These are phyloP conservation scores for Solanum chacoense DNA, from an alignment of 305 asterid genomes.

Conservation along the genomic window DNA sequence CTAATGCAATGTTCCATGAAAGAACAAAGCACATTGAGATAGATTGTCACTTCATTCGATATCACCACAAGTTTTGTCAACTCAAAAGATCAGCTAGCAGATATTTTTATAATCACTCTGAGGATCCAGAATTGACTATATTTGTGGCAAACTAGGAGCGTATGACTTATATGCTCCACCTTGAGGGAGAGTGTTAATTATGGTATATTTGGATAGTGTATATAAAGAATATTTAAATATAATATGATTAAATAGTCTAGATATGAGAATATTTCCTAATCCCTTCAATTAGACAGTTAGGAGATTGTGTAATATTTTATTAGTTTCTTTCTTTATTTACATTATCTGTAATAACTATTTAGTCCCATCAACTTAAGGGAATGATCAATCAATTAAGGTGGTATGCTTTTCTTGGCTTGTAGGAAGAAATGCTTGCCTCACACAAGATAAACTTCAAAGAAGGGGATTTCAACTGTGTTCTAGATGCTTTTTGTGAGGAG, in stretches of 20 bases:
- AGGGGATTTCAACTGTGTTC: neutral
- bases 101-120: neutral
- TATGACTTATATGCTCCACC: neutral
- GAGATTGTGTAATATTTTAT: neutral
- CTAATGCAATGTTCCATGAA: neutral
- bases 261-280: neutral
- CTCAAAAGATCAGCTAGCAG: neutral
- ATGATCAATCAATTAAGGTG: neutral
- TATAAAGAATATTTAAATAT: neutral
- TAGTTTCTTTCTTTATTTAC: neutral
- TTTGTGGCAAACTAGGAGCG: neutral
- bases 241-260: neutral
- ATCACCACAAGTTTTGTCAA: neutral
- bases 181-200: neutral
- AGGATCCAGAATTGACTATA: neutral
- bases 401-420: neutral
- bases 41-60: neutral
- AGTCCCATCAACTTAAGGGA: neutral
- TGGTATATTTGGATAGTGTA: neutral
- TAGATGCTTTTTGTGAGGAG: neutral
- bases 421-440: neutral
- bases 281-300: neutral
- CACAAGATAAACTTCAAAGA: neutral
- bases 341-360: neutral
- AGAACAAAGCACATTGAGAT: neutral